A percentile compares a stretch with the other conserved stretches of the same genome.
Conservation (phyloP, 2,329 filamentous ascomycete genomes). For the Scytalidium lignicola region DNA sequence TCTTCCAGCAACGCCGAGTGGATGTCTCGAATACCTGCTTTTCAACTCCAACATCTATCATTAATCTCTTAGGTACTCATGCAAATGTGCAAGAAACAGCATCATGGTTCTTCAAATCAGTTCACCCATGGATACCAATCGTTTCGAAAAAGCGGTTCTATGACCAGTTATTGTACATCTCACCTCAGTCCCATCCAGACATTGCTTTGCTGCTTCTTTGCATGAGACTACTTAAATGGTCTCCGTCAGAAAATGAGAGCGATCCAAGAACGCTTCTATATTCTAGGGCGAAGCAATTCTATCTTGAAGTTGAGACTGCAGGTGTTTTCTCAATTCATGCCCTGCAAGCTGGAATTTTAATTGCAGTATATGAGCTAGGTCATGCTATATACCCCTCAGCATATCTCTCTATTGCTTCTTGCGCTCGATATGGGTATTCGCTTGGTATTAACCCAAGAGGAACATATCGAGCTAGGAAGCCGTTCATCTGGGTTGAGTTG, state of each 20-base stretch:
- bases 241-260: no score
- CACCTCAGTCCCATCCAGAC: slow-evolving; percentile 18
- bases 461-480: slow-evolving; percentile 1
- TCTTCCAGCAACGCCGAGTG: no score
- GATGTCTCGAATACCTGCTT: not conserved
- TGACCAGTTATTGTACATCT: slow-evolving; percentile 4
- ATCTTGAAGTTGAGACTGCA: slow-evolving; percentile 18
- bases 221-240: slow-evolving; percentile 22
- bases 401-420: slow-evolving; percentile 20
- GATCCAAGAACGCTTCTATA: slow-evolving; percentile 18
- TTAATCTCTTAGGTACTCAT: not conserved
- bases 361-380: slow-evolving; percentile 29
- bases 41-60: slow-evolving; percentile 1
- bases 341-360: slow-evolving; percentile 27
- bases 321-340: slow-evolving; percentile 22
- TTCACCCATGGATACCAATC: slow-evolving; percentile 21
- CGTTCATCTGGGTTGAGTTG: slow-evolving; percentile 37
- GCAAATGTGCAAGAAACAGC: slow-evolving; percentile 9
- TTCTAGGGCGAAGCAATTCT: slow-evolving; percentile 22
- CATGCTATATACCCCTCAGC: slow-evolving; percentile 33
- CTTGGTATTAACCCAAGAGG: no score
- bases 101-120: slow-evolving; percentile 12
- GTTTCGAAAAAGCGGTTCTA: slow-evolving; percentile 20
- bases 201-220: slow-evolving; percentile 22
- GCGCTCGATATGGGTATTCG: no score